These are phyloP conservation scores for Tulasnella sp. DNA, from an alignment of 768 basidiomycete species.

Conservation along the genomic window DNA sequence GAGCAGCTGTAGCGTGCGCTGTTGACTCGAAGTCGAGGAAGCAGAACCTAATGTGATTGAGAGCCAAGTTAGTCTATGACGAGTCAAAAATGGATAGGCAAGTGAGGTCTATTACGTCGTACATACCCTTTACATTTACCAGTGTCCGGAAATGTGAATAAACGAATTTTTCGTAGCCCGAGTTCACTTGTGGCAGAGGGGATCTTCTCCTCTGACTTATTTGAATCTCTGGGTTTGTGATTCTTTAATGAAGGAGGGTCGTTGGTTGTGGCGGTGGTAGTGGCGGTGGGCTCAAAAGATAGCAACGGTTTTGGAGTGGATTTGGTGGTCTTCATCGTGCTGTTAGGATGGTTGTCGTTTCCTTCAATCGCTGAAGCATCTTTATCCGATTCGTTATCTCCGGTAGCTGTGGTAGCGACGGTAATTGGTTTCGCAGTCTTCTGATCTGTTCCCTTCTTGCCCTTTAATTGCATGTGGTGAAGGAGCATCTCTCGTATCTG, in stretches of 20 bases:
- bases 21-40: conserved; percentile 76
- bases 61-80: too few relatives aligned
- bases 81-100: background rate
- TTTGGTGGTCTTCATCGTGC: too few relatives aligned
- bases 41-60: conserved; percentile 43
- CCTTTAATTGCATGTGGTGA: conserved; percentile 38
- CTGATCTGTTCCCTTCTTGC: conserved; percentile 25
- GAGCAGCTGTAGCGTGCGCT: conserved; percentile 69
- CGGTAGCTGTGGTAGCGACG: too few relatives aligned
- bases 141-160: conserved; percentile 95
- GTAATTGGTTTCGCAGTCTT: conserved; percentile 3
- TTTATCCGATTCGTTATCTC: background rate
- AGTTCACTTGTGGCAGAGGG: conserved; percentile 21
- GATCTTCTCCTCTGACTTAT: too few relatives aligned
- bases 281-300: too few relatives aligned
- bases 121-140: conserved; percentile 91
- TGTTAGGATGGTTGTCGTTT: background rate
- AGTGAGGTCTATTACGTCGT: background rate
- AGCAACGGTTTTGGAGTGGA: too few relatives aligned
- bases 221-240: too few relatives aligned
- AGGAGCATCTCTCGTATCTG: conserved; percentile 65
- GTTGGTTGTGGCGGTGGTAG: too few relatives aligned
- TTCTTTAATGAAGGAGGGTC: too few relatives aligned
- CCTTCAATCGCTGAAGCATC: conserved; percentile 25
- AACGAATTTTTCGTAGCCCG: conserved; percentile 55